Evolutionary conservation across 163 green algal genomes (phyloP).

Genomic region (Chlorella variabilis): DNA sequence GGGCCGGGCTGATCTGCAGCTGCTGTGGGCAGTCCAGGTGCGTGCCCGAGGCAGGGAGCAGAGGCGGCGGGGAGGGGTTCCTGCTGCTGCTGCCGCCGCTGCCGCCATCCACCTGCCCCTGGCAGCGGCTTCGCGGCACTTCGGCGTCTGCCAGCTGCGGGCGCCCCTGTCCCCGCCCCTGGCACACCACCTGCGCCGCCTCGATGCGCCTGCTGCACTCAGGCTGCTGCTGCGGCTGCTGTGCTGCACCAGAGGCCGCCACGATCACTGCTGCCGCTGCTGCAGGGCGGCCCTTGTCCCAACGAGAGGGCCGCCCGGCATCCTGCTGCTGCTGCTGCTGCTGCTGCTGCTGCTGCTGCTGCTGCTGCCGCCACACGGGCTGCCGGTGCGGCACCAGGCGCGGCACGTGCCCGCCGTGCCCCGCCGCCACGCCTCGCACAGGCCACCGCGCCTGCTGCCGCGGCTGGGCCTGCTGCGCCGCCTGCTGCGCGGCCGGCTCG

Average conservation of each 20-base stretch:
- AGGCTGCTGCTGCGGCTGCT: constrained; percentile 9
- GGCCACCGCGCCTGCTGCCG: no score
- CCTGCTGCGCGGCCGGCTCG: neutral
- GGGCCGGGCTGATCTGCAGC: neutral
- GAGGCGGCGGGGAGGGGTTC: constrained; percentile 13
- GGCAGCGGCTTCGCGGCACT: neutral
- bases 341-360: neutral
- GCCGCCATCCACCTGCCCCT: neutral
- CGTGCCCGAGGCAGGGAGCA: neutral
- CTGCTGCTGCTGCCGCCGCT: constrained; percentile 14
- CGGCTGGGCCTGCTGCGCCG: neutral
- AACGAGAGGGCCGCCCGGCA: constrained; percentile 1
- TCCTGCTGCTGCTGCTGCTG: neutral
- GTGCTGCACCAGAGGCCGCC: neutral
- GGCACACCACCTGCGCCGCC: neutral
- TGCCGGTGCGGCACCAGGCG: neutral
- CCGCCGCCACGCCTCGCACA: neutral
- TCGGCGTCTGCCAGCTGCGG: neutral
- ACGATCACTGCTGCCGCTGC: neutral
- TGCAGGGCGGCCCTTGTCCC: constrained; percentile 1
- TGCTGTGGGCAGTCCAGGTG: neutral
- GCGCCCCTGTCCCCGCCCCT: neutral
- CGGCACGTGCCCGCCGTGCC: neutral
- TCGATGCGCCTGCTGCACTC: neutral
- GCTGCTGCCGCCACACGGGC: neutral